Percentiles rank a stretch among this genome's conserved stretches.
phyloP scores from a whole-genome alignment of 1,139 yeast genomes.

The Yamadazyma mexicana region DNA sequence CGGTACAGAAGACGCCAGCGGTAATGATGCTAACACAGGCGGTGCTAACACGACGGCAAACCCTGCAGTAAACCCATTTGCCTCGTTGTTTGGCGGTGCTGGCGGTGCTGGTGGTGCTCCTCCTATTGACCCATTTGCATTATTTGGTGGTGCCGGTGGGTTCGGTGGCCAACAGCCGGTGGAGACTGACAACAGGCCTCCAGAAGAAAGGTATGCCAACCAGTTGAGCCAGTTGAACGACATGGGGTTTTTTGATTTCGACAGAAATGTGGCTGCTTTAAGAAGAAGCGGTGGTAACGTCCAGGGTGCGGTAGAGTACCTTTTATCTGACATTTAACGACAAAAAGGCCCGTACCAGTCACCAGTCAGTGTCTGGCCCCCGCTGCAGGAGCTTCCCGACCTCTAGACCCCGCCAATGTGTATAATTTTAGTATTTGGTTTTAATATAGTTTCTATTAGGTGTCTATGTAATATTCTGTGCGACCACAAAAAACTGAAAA shows the following conservation, averaged over 20 bases:
- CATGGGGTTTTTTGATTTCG: conserved; percentile 94
- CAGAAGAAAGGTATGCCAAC: conserved; percentile 90
- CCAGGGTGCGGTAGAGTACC: conserved; percentile 92
- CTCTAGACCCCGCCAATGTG: neutral
- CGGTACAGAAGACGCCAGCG: conserved; percentile 8
- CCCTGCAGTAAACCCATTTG: conserved; percentile 51
- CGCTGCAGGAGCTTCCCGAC: no score
- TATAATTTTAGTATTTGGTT: neutral
- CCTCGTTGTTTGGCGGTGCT: conserved; percentile 27
- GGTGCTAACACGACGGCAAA: conserved; percentile 6
- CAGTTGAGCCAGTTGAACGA: conserved; percentile 93
- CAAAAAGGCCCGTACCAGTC: no score
- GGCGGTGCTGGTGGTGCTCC: conserved; percentile 31
- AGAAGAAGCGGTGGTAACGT: conserved; percentile 96
- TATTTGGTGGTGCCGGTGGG: conserved; percentile 46
- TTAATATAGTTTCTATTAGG: no score
- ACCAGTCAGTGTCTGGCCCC: no score
- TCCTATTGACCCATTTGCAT: conserved; percentile 40
- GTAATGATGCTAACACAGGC: conserved; percentile 13
- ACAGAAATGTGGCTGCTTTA: conserved; percentile 84
- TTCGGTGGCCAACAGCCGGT: conserved; percentile 30
- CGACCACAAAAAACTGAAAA: no score
- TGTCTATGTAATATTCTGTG: no score
- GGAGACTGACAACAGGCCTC: conserved; percentile 81
- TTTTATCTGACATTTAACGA: conserved; percentile 35